Evolutionary conservation across 768 basidiomycete species (phyloP).

Genomic region (Leccinum longicurvipes): DNA sequence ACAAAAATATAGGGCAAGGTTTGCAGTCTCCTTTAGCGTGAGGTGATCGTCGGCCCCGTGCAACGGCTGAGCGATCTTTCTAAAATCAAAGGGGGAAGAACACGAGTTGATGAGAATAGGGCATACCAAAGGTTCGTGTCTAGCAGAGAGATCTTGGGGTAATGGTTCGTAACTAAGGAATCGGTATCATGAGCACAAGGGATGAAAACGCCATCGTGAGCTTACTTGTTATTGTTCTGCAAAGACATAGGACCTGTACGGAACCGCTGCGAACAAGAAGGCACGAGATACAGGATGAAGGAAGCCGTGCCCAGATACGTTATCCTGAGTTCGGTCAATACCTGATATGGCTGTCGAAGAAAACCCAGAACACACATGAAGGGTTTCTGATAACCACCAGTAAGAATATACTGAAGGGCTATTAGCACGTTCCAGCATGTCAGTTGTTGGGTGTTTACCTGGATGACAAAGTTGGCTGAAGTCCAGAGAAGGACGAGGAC

Average conservation of each 20-base stretch:
- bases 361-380: conserved; percentile 59
- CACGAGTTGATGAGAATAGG: not conserved
- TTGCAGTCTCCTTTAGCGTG: conserved; percentile 66
- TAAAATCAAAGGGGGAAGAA: not conserved
- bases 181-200: not conserved
- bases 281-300: conserved; percentile 81
- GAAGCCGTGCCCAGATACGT: conserved; percentile 91
- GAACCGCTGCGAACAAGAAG: conserved; percentile 42
- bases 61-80: conserved; percentile 7
- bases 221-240: conserved; percentile 12
- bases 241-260: conserved; percentile 1
- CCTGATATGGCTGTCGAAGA: not conserved
- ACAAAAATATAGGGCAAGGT: conserved; percentile 77
- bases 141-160: conserved; percentile 9
- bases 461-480: conserved; percentile 79
- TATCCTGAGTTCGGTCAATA: conserved; percentile 44
- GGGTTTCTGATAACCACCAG: conserved; percentile 81
- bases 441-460: conserved; percentile 43
- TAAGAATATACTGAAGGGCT: conserved; percentile 43
- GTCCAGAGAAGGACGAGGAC: conserved; percentile 88
- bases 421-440: conserved; percentile 1
- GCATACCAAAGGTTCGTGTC: conserved; percentile 21
- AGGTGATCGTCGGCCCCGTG: conserved; percentile 38
- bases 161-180: conserved; percentile 26
- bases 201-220: not conserved